Percentiles rank a stretch among this genome's conserved stretches.
Conservation (phyloP, 208 protist species). For the Leptomonas seymouri region DNA sequence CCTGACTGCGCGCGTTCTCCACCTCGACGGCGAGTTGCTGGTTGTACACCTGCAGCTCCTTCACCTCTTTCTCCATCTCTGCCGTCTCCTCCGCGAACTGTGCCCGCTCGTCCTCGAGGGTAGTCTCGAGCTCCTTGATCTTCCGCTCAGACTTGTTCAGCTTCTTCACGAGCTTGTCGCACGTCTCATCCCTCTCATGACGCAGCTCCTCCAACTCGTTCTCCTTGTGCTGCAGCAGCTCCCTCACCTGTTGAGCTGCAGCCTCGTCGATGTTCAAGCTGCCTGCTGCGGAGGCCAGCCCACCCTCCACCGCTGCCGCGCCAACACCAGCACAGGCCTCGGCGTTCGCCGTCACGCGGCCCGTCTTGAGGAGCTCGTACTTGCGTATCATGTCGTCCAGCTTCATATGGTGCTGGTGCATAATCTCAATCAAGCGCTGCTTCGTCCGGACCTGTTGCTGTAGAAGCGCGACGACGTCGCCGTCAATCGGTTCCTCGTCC, state of each 20-base stretch:
- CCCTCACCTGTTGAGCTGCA: slow-evolving; percentile 66
- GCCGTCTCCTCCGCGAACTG: slow-evolving; percentile 78
- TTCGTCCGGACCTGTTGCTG: slow-evolving; percentile 91
- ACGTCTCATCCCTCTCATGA: slow-evolving; percentile 75
- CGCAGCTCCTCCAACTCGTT: slow-evolving; percentile 80
- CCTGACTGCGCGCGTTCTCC: slow-evolving; percentile 70
- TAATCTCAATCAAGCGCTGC: slow-evolving; percentile 82
- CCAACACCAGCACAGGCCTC: slow-evolving; percentile 3
- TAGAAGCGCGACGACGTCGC: slow-evolving; percentile 74
- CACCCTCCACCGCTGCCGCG: slow-evolving; percentile 3
- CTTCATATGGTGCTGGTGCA: slow-evolving; percentile 83
- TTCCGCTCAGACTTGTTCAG: slow-evolving; percentile 88
- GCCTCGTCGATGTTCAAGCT: slow-evolving; percentile 52
- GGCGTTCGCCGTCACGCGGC: slow-evolving; percentile 60
- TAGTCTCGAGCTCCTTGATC: slow-evolving; percentile 77
- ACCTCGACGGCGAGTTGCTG: slow-evolving; percentile 86
- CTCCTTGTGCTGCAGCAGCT: slow-evolving; percentile 86
- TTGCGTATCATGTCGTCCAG: slow-evolving; percentile 87
- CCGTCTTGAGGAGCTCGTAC: slow-evolving; percentile 90
- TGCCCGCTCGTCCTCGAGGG: slow-evolving; percentile 77
- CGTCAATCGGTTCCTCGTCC: slow-evolving; percentile 69
- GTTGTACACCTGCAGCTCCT: slow-evolving; percentile 74
- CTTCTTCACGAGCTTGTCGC: slow-evolving; percentile 91
- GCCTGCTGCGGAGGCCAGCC: slow-evolving; percentile 4
- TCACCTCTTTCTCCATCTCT: slow-evolving; percentile 67